A percentile compares a stretch with the other conserved stretches of the same genome.
phyloP scores from a whole-genome alignment of 1,284 basidiomycete genomes.

The Taiwanofungus camphoratus region DNA sequence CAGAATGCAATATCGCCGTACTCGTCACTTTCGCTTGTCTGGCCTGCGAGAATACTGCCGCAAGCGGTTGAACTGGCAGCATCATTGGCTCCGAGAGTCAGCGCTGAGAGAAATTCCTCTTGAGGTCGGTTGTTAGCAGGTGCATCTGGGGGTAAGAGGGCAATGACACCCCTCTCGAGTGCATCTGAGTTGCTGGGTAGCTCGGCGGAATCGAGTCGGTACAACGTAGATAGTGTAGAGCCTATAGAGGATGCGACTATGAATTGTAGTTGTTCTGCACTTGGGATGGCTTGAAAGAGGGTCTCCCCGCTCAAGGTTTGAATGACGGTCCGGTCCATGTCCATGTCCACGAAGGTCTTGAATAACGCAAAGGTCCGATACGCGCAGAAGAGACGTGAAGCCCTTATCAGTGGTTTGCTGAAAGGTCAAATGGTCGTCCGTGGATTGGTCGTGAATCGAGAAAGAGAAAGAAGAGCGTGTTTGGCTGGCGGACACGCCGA shows the following conservation, averaged over 20 bases:
- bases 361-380: too few relatives aligned
- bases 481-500: too few relatives aligned
- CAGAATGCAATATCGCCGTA: slow-evolving; percentile 47
- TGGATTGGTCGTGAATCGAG: too few relatives aligned
- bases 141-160: not conserved
- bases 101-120: slow-evolving; percentile 19
- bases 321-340: not conserved
- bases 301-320: not conserved
- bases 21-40: slow-evolving; percentile 49
- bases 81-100: slow-evolving; percentile 34
- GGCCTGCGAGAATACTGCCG: slow-evolving; percentile 48
- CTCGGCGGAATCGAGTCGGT: too few relatives aligned
- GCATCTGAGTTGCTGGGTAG: not conserved
- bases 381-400: too few relatives aligned
- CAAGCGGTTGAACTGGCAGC: slow-evolving; percentile 35
- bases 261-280: not conserved
- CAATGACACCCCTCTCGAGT: not conserved
- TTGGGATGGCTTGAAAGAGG: not conserved
- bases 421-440: too few relatives aligned
- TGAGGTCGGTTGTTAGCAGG: not conserved
- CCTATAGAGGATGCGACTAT: not conserved
- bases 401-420: too few relatives aligned
- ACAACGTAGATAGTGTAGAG: not conserved
- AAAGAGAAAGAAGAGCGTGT: too few relatives aligned
- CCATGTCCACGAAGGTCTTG: not conserved